These are phyloP conservation scores for Picea glauca DNA, from an alignment of 75 land plant species.

Conservation along the genomic window DNA sequence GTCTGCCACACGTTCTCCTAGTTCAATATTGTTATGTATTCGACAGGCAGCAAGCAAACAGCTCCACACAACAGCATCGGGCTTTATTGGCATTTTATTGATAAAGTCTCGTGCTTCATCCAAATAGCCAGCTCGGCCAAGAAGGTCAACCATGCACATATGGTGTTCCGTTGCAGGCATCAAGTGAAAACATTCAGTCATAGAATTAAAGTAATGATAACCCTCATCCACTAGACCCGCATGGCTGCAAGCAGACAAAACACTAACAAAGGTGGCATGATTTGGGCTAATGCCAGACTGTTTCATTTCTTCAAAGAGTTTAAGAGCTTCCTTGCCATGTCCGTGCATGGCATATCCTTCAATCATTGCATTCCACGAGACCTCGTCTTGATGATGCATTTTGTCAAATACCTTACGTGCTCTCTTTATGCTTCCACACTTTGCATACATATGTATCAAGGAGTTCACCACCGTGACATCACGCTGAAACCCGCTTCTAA, in stretches of 20 bases:
- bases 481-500: not conserved
- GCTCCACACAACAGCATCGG: slow-evolving; percentile 31
- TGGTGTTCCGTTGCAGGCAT: slow-evolving; percentile 16
- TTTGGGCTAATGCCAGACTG: slow-evolving; percentile 2
- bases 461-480: slow-evolving; percentile 26
- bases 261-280: slow-evolving; percentile 9
- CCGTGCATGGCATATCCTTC: slow-evolving; percentile 18
- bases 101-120: slow-evolving; percentile 17
- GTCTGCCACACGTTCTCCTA: slow-evolving; percentile 16
- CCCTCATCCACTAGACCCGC: slow-evolving; percentile 21
- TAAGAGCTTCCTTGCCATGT: slow-evolving; percentile 17
- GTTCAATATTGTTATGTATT: slow-evolving; percentile 11
- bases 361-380: slow-evolving; percentile 24
- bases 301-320: slow-evolving; percentile 16
- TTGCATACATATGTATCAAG: slow-evolving; percentile 34
- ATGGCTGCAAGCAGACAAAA: slow-evolving; percentile 25
- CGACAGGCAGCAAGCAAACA: slow-evolving; percentile 22
- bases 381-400: slow-evolving; percentile 13
- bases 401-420: slow-evolving; percentile 21
- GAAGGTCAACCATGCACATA: slow-evolving; percentile 25
- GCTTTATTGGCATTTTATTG: slow-evolving; percentile 42
- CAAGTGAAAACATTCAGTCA: slow-evolving; percentile 10
- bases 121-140: slow-evolving; percentile 22
- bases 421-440: slow-evolving; percentile 28
- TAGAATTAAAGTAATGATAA: slow-evolving; percentile 7